Evolutionary conservation across 129 eudicot species (phyloP).

Genomic region (Silybum marianum): DNA sequence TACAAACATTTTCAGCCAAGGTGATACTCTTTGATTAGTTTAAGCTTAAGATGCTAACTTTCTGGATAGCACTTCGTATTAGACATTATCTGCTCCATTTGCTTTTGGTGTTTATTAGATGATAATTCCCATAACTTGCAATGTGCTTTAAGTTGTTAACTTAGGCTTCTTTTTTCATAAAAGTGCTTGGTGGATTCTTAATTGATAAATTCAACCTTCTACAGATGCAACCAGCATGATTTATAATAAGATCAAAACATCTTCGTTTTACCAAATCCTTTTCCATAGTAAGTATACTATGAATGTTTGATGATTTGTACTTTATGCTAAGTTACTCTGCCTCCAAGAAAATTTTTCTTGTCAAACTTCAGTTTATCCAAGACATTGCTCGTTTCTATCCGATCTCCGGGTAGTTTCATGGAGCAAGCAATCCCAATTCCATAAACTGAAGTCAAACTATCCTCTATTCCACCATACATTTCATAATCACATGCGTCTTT

Average conservation of each 20-base stretch:
- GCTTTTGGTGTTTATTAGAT: not conserved
- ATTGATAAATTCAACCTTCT: not conserved
- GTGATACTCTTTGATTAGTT: too few species aligned
- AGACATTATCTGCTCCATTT: too few species aligned
- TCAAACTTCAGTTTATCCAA: conserved; percentile 5
- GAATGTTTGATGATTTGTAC: too few species aligned
- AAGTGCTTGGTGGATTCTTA: not conserved
- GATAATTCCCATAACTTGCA: not conserved
- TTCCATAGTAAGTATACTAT: too few species aligned
- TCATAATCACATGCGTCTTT: not conserved
- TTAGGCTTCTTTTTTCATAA: not conserved
- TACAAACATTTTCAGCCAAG: too few species aligned
- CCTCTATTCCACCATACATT: not conserved
- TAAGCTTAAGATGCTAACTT: too few species aligned
- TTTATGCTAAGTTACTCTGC: not conserved
- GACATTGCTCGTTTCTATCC: conserved; percentile 12
- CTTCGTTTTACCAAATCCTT: not conserved
- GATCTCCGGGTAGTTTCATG: conserved; percentile 7
- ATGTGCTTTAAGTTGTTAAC: not conserved
- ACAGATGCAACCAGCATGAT: not conserved
- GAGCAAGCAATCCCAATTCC: not conserved
- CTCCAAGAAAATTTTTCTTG: conserved; percentile 4
- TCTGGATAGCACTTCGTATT: too few species aligned
- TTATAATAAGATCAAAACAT: not conserved
- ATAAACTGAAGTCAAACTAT: not conserved